These are phyloP conservation scores for Penicillium thymicola DNA, from an alignment of 2,329 filamentous ascomycete genomes.

Conservation along the genomic window DNA sequence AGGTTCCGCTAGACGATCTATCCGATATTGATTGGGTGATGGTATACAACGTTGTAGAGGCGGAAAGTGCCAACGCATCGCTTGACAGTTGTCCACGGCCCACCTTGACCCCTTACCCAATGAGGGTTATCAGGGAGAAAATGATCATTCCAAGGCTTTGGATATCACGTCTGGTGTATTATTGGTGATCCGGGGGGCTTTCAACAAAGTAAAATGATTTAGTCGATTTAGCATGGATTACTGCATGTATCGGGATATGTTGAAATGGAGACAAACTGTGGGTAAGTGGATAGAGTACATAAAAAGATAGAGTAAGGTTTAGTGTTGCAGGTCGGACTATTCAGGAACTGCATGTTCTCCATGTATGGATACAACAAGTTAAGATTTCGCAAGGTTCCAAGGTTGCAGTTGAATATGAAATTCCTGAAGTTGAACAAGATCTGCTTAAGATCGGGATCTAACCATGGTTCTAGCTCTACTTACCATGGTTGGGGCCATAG, in stretches of 20 bases:
- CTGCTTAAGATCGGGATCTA: not conserved
- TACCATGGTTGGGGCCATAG: not conserved
- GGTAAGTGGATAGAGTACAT: conserved; percentile 1
- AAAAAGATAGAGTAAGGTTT: conserved; percentile 1
- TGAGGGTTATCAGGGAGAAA: not conserved
- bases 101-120: conserved; percentile 2
- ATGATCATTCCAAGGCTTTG: not conserved
- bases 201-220: not conserved
- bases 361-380: not conserved
- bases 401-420: not conserved
- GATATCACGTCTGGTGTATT: not conserved
- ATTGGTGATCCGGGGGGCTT: not conserved
- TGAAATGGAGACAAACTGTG: not conserved
- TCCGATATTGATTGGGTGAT: conserved; percentile 6
- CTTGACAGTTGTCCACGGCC: conserved; percentile 6
- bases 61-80: conserved; percentile 10
- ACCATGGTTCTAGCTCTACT: not conserved
- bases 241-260: not conserved
- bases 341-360: not conserved
- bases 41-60: not conserved
- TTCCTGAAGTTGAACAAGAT: not conserved
- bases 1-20: not conserved
- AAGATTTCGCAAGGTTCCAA: not conserved
- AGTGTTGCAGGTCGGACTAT: not conserved
- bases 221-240: not conserved